Base-by-base conservation (phyloP, 2,329 filamentous ascomycete species). In the Fusarium begoniae region DNA sequence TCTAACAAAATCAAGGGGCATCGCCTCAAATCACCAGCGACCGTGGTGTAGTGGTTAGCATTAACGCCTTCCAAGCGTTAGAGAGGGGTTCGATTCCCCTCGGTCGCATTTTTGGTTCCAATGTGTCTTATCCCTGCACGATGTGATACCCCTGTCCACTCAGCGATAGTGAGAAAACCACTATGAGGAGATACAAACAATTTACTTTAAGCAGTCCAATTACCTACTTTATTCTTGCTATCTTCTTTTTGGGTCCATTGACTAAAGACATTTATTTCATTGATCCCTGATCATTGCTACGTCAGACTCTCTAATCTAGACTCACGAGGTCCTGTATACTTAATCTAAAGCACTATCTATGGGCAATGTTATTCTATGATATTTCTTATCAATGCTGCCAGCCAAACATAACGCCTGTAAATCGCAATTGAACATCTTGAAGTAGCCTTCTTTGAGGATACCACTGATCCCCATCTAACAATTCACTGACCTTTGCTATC, bases 1-100 rank as follows among this genome's bases (percentile, higher is more conserved):
- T 53, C 17, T 45, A 67, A 53, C 64, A 41, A 51, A 13, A 15
- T 18, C 61, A 57, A 30, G 30, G 44, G 43, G 41, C 24, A 41
- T 28, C 2, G 32, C 26, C 47, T 68, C 28, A 10, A 38, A 28
- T 15, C 30, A 48, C 26, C 37, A 57, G 66, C 66, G 65, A 69
- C 66, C 66, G 65, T 69, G 66, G 66, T 69, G 66, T 69, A 69
- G 66, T 69, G 66, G 66, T 69, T 69, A 69, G 66, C 66, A 69
- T 69, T 69, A 69, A 69, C 66, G 66, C 66, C 66, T 69, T 69
- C 66, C 66, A 69, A 69, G 66, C 66, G 66, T 69, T 69, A 69
- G 66, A 69, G 66, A 69, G 65, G 66, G 66, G 66, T 69, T 69
- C 66, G 66, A 69, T 69, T 69, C 66, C 66, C 66, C 65, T 69